Percentiles rank a stretch among this genome's conserved stretches.
These are phyloP conservation scores for Favolaschia claudopus DNA, from an alignment of 768 basidiomycete genomes.

Conservation along the genomic window DNA sequence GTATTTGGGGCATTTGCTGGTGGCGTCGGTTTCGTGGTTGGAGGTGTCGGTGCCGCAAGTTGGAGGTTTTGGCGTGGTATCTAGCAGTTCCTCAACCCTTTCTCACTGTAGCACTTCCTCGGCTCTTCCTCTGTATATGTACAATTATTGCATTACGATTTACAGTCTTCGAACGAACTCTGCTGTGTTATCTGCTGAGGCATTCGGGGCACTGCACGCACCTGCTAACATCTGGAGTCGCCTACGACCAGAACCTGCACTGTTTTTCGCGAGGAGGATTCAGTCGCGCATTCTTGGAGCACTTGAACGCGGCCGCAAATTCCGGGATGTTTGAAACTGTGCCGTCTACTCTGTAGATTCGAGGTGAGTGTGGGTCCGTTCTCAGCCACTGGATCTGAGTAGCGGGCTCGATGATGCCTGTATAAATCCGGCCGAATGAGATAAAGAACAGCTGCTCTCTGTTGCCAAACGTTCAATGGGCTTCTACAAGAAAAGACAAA, in stretches of 20 bases:
- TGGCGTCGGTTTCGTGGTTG: conserved; percentile 17
- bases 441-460: conserved; percentile 97
- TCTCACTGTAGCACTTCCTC: neutral
- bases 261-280: conserved; percentile 83
- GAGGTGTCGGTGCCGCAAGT: conserved; percentile 11
- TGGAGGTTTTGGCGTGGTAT: conserved; percentile 23
- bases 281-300: conserved; percentile 78
- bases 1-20: conserved; percentile 18
- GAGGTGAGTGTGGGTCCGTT: conserved; percentile 90
- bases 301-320: conserved; percentile 89
- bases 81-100: neutral
- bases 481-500: neutral
- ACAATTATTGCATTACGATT: too few species aligned
- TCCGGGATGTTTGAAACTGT: conserved; percentile 88
- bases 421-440: conserved; percentile 90
- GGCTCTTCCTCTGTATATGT: too few species aligned
- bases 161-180: too few species aligned
- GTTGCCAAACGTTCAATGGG: conserved; percentile 15
- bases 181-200: too few species aligned
- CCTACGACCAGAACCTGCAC: conserved; percentile 82
- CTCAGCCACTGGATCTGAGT: conserved; percentile 81
- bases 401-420: conserved; percentile 77
- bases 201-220: too few species aligned
- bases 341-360: conserved; percentile 81
- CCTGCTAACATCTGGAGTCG: too few species aligned